These are phyloP conservation scores for Phytopythium cucurbitacearum DNA, from an alignment of 352 stramenopile species.

Conservation along the genomic window DNA sequence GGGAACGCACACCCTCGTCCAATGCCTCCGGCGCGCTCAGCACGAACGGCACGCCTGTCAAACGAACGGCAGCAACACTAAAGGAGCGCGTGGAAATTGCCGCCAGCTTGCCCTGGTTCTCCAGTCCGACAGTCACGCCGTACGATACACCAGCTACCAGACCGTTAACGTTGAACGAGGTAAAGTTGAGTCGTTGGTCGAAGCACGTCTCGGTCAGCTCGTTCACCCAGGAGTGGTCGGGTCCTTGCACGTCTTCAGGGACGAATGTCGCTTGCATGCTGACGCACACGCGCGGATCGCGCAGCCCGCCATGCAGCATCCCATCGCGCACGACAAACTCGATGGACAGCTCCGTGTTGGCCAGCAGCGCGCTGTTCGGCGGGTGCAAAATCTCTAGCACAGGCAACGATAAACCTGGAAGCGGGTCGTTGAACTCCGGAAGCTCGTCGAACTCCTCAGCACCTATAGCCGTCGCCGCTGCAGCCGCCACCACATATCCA, in stretches of 20 bases:
- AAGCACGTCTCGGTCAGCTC: constrained; percentile 58
- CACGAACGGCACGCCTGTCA: constrained; percentile 13
- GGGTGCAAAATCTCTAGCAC: constrained; percentile 62
- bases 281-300: constrained; percentile 46
- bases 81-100: constrained; percentile 64
- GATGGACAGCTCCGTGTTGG: constrained; percentile 41
- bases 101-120: constrained; percentile 42
- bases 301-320: constrained; percentile 17
- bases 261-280: constrained; percentile 42
- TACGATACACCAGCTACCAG: constrained; percentile 59
- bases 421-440: constrained; percentile 23
- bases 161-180: constrained; percentile 45
- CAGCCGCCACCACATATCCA: too few species aligned
- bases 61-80: constrained; percentile 40
- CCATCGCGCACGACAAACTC: constrained; percentile 43
- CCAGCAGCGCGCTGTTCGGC: constrained; percentile 38
- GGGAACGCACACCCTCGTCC: constrained; percentile 28
- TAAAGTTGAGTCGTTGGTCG: constrained; percentile 40
- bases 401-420: constrained; percentile 21
- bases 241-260: constrained; percentile 32
- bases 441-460: not conserved
- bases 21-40: constrained; percentile 47
- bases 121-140: constrained; percentile 42
- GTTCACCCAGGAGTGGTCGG: constrained; percentile 10
- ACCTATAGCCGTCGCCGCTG: too few species aligned